Base-by-base conservation (phyloP, 2,329 filamentous ascomycete species). In the Orbilia brochopaga region DNA sequence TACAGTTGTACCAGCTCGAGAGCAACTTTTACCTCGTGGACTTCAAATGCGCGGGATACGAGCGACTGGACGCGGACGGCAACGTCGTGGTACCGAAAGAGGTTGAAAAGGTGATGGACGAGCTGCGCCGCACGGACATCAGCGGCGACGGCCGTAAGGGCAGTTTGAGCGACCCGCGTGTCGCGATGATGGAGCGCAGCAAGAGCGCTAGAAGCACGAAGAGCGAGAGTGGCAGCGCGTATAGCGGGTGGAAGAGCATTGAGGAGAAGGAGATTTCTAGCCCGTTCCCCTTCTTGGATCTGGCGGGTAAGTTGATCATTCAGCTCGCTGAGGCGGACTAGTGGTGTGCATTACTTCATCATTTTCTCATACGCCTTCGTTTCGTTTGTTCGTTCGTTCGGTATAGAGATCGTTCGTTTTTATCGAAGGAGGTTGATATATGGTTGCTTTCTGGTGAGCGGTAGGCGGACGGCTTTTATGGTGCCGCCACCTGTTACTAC, bases 11-110 rank as follows among this genome's bases (percentile, higher is more conserved):
- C 80, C 89, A 92, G 78, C 92, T 97, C 83, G 93, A 97, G 79
- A 87, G 88, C 66, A 89, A 90, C 62, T 93, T 94, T 75, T 97
- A 93, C 80, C 88, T 99, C 74, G 94, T 99, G 54, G 94, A 99
- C 79, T 99, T 99, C 83, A 97, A 97, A 79, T 97, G 93, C 79
- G 92, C 94, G 13, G 94, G 94, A 19, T 99, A 99, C 80, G 94
- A 99, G 81, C 91, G 85, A 52, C 78, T 83, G 11, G 83, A 94
- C 62, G 88, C 93, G 0, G 60, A 72, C 4, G 67, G 67, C 17
- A 72, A 72, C 7, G 15, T 61, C 2, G 67, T 57, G 50, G 75
- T 79, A 40, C 78, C 51, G 46, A 74, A 58, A 24, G 69, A 74
- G 23, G 65, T 57, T 23, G 57, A 65, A 19, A 65, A 58, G 32